Base-by-base conservation (phyloP, 148 eudicot species). In the Chenopodium formosanum region DNA sequence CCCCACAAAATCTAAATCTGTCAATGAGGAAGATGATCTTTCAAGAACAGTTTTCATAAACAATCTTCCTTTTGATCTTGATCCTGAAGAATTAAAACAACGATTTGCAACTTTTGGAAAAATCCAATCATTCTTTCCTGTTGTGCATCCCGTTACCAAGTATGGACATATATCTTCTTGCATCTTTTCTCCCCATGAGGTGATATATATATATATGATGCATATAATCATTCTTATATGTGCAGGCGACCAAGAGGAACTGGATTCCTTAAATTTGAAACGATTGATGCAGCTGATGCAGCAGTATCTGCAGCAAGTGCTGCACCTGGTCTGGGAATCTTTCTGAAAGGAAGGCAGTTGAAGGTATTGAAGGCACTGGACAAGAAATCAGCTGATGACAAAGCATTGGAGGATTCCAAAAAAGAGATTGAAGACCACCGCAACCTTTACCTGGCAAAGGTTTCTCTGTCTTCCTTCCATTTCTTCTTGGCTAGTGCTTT, bases 211-310 rank as follows among this genome's bases (percentile, higher is more conserved):
- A 20, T 80, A 19, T 19, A 20, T 62, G 44, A 69, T 76, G 70
- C 20, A 7, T 58, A 25, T 71, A 47, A 78, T 65, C 44, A 79
- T 85, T 75, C 78, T 19, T 72, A 80, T 84, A 77, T 84, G 72
- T 67, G 73, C 91, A 96, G 99, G 91, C 91, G 97, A 64, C 99
- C 98, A 52, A 91, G 89, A 80, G 99, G 99, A 85, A 92, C 95
- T 74, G 99, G 95, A 74, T 96, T 96, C 85, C 95, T 96, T 74
- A 94, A 91, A 86, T 96, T 94, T 76, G 80, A 83, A 78, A 88
- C 86, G 70, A 16, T 73, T 31, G 94, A 89, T 31, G 95, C 91
- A 56, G 94, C 87, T 76, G 90, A 90, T 78, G 94, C 97, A 65
- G 95, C 99, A 70, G 86, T 91, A 87, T 81, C 87, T 78, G 97